Evolutionary conservation across 768 basidiomycete genomes (phyloP), one percentile per base, ranked within the genome.

Genomic region (Lactarius hatsudake): DNA sequence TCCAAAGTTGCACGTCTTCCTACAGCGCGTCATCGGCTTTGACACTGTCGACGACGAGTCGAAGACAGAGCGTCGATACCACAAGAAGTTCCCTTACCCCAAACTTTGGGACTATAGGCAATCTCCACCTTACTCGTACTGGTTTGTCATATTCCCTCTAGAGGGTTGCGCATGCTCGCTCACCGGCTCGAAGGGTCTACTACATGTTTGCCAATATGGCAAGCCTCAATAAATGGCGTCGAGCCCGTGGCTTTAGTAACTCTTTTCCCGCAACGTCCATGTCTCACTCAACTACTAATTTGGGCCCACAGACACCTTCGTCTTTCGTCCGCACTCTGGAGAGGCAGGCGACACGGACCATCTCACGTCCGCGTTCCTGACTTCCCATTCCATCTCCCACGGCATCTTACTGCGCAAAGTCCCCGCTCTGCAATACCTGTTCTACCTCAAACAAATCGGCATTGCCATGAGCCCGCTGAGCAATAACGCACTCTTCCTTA

Each of bases 21-120:
- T 99, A 40, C 95, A 97, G 76, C 88, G 97, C 6, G 95, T 98
- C 7, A 78, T 98, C 61, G 97, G 97, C 6, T 97, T 99, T 74
- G 97, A 98, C 73, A 95, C 90, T n/a, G 97, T 99, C 26, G 97
- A 99, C 72, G 97, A 99, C 72, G 97, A 99, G 78, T 95, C 93
- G 2, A 98, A 98, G 78, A 81, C 87, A 0, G 97, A 99, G 77
- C 81, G 94, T 63, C 82, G 97, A 32, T 87, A 97, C 55, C 91
- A 97, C 74, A 90, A 89, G 73, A 98, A 97, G 75, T 97, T 92
- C 80, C 96, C 96, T 0, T 93, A 90, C 69, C 96, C 97, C 2
- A 83, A 85, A 48, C 79, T 93, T 48, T 99, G 97, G 97, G 85
- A 95, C 76, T 87, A 91, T 0, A 81, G 81, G 38, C 92, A 96